Evolutionary conservation across 2,329 filamentous ascomycete species (phyloP).

Genomic region (Myotisia sp.): DNA sequence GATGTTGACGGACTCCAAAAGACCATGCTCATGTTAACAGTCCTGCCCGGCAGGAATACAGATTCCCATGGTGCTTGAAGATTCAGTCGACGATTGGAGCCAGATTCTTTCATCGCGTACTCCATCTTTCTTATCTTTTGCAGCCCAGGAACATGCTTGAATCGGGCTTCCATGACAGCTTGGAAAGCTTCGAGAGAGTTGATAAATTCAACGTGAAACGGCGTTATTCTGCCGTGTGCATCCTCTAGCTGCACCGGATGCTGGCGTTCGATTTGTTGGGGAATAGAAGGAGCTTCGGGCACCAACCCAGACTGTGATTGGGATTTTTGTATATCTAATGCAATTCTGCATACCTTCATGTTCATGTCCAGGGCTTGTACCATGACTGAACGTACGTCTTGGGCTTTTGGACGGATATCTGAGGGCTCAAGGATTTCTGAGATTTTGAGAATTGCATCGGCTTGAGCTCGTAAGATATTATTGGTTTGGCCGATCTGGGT

Average conservation of each 20-base stretch:
- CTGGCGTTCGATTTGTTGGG: constrained; percentile 5
- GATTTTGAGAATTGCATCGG: constrained; percentile 1
- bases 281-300: constrained; percentile 1
- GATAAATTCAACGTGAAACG: constrained; percentile 9
- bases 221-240: constrained; percentile 7
- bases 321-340: constrained; percentile 6
- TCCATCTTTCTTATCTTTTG: constrained; percentile 5
- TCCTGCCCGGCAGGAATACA: constrained; percentile 8
- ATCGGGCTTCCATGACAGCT: constrained; percentile 8
- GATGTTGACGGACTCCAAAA: constrained; percentile 5
- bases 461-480: constrained; percentile 3
- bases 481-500: constrained; percentile 3
- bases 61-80: constrained; percentile 4
- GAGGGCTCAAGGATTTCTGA: constrained; percentile 1
- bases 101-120: constrained; percentile 7
- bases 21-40: constrained; percentile 8
- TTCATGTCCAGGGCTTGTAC: constrained; percentile 5
- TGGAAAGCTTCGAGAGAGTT: constrained; percentile 10
- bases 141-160: constrained; percentile 5
- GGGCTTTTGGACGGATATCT: not conserved
- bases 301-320: not conserved
- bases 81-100: constrained; percentile 4
- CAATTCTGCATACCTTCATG: constrained; percentile 5
- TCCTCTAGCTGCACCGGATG: constrained; percentile 7
- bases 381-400: constrained; percentile 3